Evolutionary conservation across 2,329 filamentous ascomycete genomes (phyloP).

Genomic region (Ophiobolus disseminans): DNA sequence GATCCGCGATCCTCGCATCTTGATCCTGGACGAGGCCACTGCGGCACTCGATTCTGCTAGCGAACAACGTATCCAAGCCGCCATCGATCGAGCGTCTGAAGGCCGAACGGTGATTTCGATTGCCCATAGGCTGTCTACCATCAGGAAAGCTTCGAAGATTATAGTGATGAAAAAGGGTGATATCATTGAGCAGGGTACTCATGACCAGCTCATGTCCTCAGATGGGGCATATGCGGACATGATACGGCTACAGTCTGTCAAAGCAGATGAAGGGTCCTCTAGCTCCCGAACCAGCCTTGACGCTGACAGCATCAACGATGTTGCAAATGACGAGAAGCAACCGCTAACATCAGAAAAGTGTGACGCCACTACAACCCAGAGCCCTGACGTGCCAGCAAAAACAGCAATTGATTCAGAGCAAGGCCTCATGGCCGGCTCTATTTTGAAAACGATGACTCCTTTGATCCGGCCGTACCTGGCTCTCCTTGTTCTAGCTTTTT

Average conservation of each 20-base stretch:
- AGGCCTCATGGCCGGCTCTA: slow-evolving; percentile 32
- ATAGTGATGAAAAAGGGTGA: slow-evolving; percentile 49
- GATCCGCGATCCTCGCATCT: slow-evolving; percentile 63
- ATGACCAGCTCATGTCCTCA: slow-evolving; percentile 41
- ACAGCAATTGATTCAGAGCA: slow-evolving; percentile 17
- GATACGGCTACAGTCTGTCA: slow-evolving; percentile 55
- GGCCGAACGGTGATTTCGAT: slow-evolving; percentile 49
- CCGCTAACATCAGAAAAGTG: neutral
- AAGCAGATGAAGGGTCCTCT: slow-evolving; percentile 22
- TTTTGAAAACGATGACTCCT: slow-evolving; percentile 44
- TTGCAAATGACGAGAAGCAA: slow-evolving; percentile 28
- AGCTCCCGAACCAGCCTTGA: slow-evolving; percentile 29
- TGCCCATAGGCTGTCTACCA: slow-evolving; percentile 49
- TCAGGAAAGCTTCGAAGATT: slow-evolving; percentile 46
- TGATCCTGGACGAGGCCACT: slow-evolving; percentile 69
- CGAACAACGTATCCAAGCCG: slow-evolving; percentile 61
- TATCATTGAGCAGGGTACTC: slow-evolving; percentile 47
- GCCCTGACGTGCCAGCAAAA: slow-evolving; percentile 5
- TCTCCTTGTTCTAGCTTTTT: slow-evolving; percentile 57
- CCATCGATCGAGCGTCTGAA: slow-evolving; percentile 42
- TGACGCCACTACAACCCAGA: neutral
- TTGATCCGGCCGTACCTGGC: slow-evolving; percentile 55
- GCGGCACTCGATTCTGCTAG: slow-evolving; percentile 66
- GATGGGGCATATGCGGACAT: slow-evolving; percentile 58
- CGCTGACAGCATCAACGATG: slow-evolving; percentile 29